A percentile compares a stretch with the other conserved stretches of the same genome.
Evolutionary conservation across 371 early-diverging fungal species (phyloP).

Genomic region (Lichtheimia hyalospora): DNA sequence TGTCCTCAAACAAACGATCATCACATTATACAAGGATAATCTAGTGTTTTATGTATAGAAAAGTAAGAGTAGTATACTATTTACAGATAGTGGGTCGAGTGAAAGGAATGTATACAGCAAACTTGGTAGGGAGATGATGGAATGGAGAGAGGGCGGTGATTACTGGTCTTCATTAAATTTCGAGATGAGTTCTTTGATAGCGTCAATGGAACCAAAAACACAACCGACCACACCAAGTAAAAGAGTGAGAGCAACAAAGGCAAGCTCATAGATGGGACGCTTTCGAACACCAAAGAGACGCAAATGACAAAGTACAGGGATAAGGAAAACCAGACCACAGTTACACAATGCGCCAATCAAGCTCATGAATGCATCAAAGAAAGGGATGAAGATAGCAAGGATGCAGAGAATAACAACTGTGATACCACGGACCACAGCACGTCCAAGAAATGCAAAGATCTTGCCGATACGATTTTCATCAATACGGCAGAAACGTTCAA

Average conservation of each 20-base stretch:
- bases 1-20: too few species aligned
- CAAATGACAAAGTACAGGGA: constrained; percentile 67
- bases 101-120: too few species aligned
- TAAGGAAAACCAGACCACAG: constrained; percentile 69
- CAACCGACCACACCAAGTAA: constrained; percentile 61
- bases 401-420: constrained; percentile 50
- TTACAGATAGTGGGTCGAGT: too few species aligned
- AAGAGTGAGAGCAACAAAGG: constrained; percentile 57
- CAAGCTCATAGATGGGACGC: constrained; percentile 40
- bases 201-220: constrained; percentile 66
- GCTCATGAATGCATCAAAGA: constrained; percentile 74
- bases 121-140: neutral
- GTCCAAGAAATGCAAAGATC: constrained; percentile 47
- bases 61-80: too few species aligned
- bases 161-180: constrained; percentile 7
- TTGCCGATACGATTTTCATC: constrained; percentile 37
- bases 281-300: constrained; percentile 57
- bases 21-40: too few species aligned
- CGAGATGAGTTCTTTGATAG: constrained; percentile 27
- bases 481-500: constrained; percentile 54
- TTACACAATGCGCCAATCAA: constrained; percentile 71
- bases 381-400: constrained; percentile 65
- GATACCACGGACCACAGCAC: constrained; percentile 49
- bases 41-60: too few species aligned
- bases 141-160: neutral